A percentile compares a stretch with the other conserved stretches of the same genome.
Conservation (phyloP, 2,329 filamentous ascomycete species). For the Rhynchosporium secalis region DNA sequence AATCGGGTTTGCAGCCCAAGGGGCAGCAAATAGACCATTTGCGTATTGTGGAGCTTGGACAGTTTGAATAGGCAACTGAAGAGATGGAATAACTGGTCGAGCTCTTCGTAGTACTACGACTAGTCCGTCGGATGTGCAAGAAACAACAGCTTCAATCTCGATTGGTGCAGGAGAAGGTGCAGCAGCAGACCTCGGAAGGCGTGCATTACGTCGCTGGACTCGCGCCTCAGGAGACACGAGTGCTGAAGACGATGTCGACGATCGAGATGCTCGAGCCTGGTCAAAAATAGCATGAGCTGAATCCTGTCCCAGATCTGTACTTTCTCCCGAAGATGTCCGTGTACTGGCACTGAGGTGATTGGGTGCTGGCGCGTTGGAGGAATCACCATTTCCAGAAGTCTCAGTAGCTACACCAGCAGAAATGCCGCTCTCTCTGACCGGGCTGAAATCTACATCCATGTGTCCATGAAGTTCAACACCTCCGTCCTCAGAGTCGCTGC, state of each 20-base stretch:
- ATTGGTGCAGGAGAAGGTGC: constrained; percentile 46
- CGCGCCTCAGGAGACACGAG: constrained; percentile 22
- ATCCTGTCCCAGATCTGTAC: constrained; percentile 43
- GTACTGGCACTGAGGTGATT: constrained; percentile 10
- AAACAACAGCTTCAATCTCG: constrained; percentile 87
- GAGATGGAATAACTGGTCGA: constrained; percentile 68
- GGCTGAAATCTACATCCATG: constrained; percentile 44
- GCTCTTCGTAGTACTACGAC: constrained; percentile 79
- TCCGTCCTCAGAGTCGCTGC: constrained; percentile 47
- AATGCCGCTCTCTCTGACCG: neutral
- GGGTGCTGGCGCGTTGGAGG: neutral
- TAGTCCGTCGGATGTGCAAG: constrained; percentile 84
- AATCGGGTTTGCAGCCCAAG: constrained; percentile 73
- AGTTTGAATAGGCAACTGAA: constrained; percentile 45
- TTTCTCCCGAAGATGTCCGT: constrained; percentile 49
- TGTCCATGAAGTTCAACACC: constrained; percentile 47
- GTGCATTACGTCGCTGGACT: constrained; percentile 21
- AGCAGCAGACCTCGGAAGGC: constrained; percentile 18
- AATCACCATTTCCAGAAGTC: constrained; percentile 15
- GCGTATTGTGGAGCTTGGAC: constrained; percentile 47
- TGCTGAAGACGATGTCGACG: constrained; percentile 37
- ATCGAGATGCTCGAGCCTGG: constrained; percentile 32
- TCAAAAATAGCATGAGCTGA: constrained; percentile 48
- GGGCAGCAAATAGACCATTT: constrained; percentile 74
- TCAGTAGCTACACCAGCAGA: constrained; percentile 6